A percentile compares a stretch with the other conserved stretches of the same genome.
Conservation (phyloP, 192 early-diverging fungal genomes). For the Geosiphon pyriformis region DNA sequence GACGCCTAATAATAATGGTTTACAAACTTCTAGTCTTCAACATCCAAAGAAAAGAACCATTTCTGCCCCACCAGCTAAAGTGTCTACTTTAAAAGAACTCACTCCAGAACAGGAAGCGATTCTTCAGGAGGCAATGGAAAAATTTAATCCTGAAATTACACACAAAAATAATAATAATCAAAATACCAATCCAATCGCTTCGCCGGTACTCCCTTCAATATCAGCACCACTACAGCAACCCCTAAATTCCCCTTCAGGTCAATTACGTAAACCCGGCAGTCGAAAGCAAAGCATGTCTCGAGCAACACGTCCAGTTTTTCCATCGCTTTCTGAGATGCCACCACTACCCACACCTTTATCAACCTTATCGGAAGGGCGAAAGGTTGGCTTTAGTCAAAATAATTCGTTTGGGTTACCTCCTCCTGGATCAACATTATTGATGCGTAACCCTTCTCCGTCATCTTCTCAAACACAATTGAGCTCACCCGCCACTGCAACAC, state of each 20-base stretch:
- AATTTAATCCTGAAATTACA: constrained; percentile 28
- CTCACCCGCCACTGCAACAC: constrained; percentile 7
- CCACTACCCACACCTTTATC: background rate
- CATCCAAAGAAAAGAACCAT: constrained; percentile 10
- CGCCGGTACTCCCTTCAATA: constrained; percentile 6
- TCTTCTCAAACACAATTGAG: constrained; percentile 22
- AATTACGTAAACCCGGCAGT: constrained; percentile 6
- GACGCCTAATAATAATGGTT: constrained; percentile 25
- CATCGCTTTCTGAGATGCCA: constrained; percentile 25
- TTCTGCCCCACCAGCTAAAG: constrained; percentile 23
- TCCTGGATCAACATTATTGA: constrained; percentile 9
- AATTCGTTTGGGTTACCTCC: background rate
- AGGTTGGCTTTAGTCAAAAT: background rate
- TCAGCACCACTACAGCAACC: background rate
- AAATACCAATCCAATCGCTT: constrained; percentile 7
- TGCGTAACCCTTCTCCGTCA: constrained; percentile 11
- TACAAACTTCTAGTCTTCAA: constrained; percentile 25
- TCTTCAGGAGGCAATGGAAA: constrained; percentile 35
- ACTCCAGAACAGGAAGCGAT: constrained; percentile 41
- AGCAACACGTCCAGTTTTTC: constrained; percentile 26
- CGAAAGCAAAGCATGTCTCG: constrained; percentile 10
- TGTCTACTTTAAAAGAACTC: constrained; percentile 29
- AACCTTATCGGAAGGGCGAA: background rate
- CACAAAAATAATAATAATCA: constrained; percentile 3
- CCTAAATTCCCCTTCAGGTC: constrained; percentile 12